phyloP scores from a whole-genome alignment of 75 land plant genomes.

The Chamaecyparis obtusa region DNA sequence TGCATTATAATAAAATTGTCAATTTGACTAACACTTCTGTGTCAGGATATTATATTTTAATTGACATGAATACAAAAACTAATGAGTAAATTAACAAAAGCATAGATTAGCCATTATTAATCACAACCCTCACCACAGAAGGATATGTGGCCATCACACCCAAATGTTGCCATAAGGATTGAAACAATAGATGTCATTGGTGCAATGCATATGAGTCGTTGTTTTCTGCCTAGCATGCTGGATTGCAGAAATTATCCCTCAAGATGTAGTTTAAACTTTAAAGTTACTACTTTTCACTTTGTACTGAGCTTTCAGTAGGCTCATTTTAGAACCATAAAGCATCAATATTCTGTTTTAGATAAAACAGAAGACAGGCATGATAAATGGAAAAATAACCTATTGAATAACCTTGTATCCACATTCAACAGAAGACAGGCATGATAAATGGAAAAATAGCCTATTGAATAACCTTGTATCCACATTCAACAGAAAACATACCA shows the following conservation, averaged over 20 bases:
- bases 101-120: too few relatives aligned
- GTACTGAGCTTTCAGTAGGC: not conserved
- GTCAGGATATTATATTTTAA: too few relatives aligned
- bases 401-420: not conserved
- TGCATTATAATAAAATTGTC: too few relatives aligned
- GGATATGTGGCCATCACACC: not conserved
- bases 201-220: not conserved
- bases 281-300: not conserved
- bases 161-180: not conserved
- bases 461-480: not conserved
- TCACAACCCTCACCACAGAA: not conserved
- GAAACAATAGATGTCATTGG: not conserved
- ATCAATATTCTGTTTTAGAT: not conserved
- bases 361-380: not conserved
- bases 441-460: not conserved
- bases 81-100: too few relatives aligned
- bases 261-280: not conserved
- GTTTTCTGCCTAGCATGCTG: not conserved
- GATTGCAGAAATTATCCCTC: not conserved
- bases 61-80: too few relatives aligned
- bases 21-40: too few relatives aligned
- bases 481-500: constrained; percentile 2
- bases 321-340: not conserved
- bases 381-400: not conserved
- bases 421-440: not conserved